Conservation (phyloP, 75 land plant genomes). For the Cunninghamia lanceolata region DNA sequence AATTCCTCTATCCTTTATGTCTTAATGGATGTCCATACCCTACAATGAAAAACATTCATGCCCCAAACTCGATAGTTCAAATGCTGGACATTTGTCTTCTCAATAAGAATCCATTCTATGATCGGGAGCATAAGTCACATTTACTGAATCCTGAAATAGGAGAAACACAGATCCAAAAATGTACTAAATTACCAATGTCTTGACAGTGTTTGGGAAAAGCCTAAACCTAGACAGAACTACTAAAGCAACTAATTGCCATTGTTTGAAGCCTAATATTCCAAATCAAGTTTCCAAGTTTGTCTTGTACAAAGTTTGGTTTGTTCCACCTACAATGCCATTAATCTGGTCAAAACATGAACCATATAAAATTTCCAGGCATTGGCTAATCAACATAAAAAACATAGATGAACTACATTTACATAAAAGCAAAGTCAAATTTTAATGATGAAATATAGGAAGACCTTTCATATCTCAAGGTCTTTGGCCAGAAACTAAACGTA, state of each 20-base stretch:
- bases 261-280: conserved; percentile 14
- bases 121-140: background rate
- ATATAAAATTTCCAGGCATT: background rate
- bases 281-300: conserved; percentile 67
- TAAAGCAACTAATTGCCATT: background rate
- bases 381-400: background rate
- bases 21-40: no score
- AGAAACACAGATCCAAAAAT: background rate
- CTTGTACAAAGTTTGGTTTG: conserved; percentile 78
- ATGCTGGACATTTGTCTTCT: conserved; percentile 17
- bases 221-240: background rate
- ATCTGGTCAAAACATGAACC: background rate
- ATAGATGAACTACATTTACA: background rate
- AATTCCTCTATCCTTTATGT: no score
- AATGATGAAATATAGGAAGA: conserved; percentile 8
- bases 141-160: background rate
- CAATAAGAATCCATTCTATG: background rate
- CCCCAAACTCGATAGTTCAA: no score
- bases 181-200: background rate
- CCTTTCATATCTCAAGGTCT: conserved; percentile 69
- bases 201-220: background rate
- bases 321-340: conserved; percentile 18
- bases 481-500: conserved; percentile 57
- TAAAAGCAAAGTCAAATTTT: background rate
- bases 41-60: no score